Base-by-base conservation (phyloP, 176 grass and related monocot species). In the Panicum miliaceum region DNA sequence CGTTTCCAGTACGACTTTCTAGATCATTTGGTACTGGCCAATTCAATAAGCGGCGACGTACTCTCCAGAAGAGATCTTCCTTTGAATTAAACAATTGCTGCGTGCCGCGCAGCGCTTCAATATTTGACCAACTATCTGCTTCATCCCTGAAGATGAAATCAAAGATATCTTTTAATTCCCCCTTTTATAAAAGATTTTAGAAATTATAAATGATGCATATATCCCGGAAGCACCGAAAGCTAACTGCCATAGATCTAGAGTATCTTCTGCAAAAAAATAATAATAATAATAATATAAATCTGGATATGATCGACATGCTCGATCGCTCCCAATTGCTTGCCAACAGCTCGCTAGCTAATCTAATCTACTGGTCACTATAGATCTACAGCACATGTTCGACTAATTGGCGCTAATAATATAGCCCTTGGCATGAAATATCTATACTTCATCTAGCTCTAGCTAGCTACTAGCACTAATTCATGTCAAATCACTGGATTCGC, bases 31-130 rank as follows among this genome's bases (percentile, higher is more conserved):
- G 65, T 86, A 85, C 9, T 81, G 38, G 58, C 47, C 58, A 78
- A 90, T 86, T 78, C 40, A 86, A 83, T 86, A 78, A 57, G 50
- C 52, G 2, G 48, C 53, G 2, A 86, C 47, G 63, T 85, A 79
- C 73, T 59, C 67, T 83, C 73, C 26, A 74, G 84, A 87, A 87
- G 25, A 80, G 37, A 73, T 82, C 84, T 87, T 61, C 52, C 25
- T 59, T 80, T 52, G 11, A 80, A 84, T 64, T 84, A 63, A 83
- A 87, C 85, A 87, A 90, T 76, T 75, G 71, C 41, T 74, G 89
- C 63, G n/a, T 54, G 47, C 65, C 26, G 37, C 54, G 35, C 42
- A 4, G 38, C 4, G 40, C 64, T 71, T 83, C 80, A 70, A 71
- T 43, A 35, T 88, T 85, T 89, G 77, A 89, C 87, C 40, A 67